Percentiles rank a stretch among this genome's conserved stretches.
Conservation (phyloP, 805 yeast species). For the Hanseniaspora meyeri region DNA sequence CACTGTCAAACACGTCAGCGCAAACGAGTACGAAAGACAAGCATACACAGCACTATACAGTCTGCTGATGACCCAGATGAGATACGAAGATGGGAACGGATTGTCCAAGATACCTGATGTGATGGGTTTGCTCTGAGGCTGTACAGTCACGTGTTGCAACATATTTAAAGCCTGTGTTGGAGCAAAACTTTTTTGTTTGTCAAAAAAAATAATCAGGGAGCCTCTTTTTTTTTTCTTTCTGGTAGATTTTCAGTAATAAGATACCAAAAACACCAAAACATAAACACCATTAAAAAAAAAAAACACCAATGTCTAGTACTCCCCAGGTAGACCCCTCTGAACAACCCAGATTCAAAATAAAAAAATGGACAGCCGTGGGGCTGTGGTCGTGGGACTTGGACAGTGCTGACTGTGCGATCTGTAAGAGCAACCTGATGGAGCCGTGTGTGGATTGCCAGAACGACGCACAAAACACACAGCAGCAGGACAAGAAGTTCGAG, state of each 20-base stretch:
- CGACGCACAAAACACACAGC: constrained; percentile 29
- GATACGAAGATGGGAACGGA: background rate
- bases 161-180: too few species aligned
- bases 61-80: background rate
- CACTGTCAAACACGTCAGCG: background rate
- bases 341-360: constrained; percentile 70
- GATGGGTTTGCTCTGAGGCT: background rate
- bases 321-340: constrained; percentile 20
- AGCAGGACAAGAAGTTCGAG: constrained; percentile 43
- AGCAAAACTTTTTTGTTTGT: background rate
- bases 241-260: too few species aligned
- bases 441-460: constrained; percentile 96
- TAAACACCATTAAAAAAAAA: too few species aligned
- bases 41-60: background rate
- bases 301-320: constrained; percentile 6
- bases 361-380: constrained; percentile 99
- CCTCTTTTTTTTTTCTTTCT: background rate
- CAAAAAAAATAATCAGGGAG: too few species aligned
- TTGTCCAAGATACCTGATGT: background rate
- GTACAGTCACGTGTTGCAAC: too few species aligned
- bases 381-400: constrained; percentile 99
- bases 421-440: constrained; percentile 96
- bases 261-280: too few species aligned
- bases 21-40: background rate
- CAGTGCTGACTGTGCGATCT: constrained; percentile 93